phyloP scores from a whole-genome alignment of 805 yeast genomes.

The Myxozyma monticola region DNA sequence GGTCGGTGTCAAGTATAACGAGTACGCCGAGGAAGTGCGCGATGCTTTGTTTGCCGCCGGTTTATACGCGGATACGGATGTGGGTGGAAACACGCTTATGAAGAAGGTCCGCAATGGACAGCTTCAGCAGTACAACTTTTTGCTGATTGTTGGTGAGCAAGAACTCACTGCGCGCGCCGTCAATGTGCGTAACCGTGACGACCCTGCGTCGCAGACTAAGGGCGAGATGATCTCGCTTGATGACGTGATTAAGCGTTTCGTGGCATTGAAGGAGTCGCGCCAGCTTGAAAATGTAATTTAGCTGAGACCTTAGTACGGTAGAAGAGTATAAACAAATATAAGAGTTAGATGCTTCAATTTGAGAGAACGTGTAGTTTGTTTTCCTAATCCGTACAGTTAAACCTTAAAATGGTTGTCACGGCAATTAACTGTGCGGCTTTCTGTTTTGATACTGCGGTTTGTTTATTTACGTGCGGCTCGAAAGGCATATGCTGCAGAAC shows the following conservation, averaged over 20 bases:
- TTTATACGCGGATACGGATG: slow-evolving; percentile 89
- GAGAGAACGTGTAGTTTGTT: too few species aligned
- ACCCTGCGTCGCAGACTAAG: slow-evolving; percentile 82
- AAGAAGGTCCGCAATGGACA: slow-evolving; percentile 99
- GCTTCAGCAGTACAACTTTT: slow-evolving; percentile 89
- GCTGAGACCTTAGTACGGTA: background rate
- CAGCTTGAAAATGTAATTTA: slow-evolving; percentile 52
- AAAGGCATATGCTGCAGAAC: too few species aligned
- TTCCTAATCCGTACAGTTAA: too few species aligned
- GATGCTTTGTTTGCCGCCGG: slow-evolving; percentile 60
- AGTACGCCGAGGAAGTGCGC: slow-evolving; percentile 82
- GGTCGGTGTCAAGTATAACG: slow-evolving; percentile 90
- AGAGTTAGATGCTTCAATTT: too few species aligned
- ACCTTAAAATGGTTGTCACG: too few species aligned
- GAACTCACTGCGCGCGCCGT: slow-evolving; percentile 79
- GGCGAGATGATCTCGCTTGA: slow-evolving; percentile 71
- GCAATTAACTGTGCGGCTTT: too few species aligned
- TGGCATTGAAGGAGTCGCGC: slow-evolving; percentile 66
- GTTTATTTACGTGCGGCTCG: too few species aligned
- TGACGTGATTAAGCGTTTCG: slow-evolving; percentile 68
- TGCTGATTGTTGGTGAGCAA: slow-evolving; percentile 95
- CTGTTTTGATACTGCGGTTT: too few species aligned
- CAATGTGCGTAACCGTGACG: slow-evolving; percentile 95
- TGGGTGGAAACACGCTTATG: slow-evolving; percentile 92
- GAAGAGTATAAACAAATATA: background rate